phyloP scores from a whole-genome alignment of 352 stramenopile genomes.

The Phytophthora pluvialis region DNA sequence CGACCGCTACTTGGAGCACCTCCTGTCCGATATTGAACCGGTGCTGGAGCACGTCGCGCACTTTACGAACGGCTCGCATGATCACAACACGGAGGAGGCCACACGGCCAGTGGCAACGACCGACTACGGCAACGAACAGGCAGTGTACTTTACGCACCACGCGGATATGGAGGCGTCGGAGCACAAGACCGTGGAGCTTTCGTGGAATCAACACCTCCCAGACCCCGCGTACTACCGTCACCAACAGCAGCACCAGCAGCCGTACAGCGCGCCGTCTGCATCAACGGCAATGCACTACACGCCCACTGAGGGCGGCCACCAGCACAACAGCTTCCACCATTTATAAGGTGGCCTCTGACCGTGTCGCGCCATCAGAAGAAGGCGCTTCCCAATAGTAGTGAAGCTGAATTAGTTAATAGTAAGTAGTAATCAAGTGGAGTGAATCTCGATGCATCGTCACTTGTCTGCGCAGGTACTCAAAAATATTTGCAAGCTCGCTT shows the following conservation, averaged over 20 bases:
- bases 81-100: slow-evolving; percentile 1
- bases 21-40: slow-evolving; percentile 57
- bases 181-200: slow-evolving; percentile 36
- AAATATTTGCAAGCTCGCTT: neutral
- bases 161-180: slow-evolving; percentile 21
- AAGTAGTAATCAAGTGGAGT: slow-evolving; percentile 39
- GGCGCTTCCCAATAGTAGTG: slow-evolving; percentile 21
- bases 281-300: slow-evolving; percentile 23
- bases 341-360: slow-evolving; percentile 23
- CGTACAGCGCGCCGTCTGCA: slow-evolving; percentile 12
- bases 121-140: slow-evolving; percentile 29
- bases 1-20: slow-evolving; percentile 51
- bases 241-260: slow-evolving; percentile 18
- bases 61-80: slow-evolving; percentile 43
- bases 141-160: slow-evolving; percentile 28
- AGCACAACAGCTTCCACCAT: slow-evolving; percentile 28
- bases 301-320: slow-evolving; percentile 12
- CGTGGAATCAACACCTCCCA: slow-evolving; percentile 34
- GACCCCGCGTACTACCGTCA: slow-evolving; percentile 18
- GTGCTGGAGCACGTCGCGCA: slow-evolving; percentile 58
- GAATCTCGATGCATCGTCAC: neutral
- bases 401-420: slow-evolving; percentile 38
- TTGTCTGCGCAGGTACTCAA: neutral
- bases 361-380: slow-evolving; percentile 18
- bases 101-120: slow-evolving; percentile 29